Percentiles rank a stretch among this genome's conserved stretches.
phyloP scores from a whole-genome alignment of 2,329 filamentous ascomycete species.

The Fusarium fracticaudum region DNA sequence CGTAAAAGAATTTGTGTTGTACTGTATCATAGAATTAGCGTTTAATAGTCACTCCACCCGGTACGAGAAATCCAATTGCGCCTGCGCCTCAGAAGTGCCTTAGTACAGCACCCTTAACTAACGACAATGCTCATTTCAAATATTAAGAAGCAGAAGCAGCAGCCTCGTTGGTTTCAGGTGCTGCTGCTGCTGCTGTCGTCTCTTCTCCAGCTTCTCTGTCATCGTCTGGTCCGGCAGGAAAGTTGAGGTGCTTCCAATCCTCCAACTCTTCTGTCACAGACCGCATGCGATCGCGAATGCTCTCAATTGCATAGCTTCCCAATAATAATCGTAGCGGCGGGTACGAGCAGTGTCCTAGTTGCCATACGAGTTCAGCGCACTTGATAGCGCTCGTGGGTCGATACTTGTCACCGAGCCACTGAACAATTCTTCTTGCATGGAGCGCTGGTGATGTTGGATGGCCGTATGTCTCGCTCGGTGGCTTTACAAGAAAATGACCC shows the following conservation, averaged over 20 bases:
- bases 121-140: neutral
- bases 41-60: neutral
- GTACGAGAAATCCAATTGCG: neutral
- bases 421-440: slow-evolving; percentile 89
- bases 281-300: slow-evolving; percentile 86
- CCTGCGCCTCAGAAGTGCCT: neutral
- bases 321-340: slow-evolving; percentile 87
- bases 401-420: slow-evolving; percentile 93
- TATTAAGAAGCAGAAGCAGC: slow-evolving; percentile 18
- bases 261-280: slow-evolving; percentile 95
- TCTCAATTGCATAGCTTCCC: slow-evolving; percentile 95
- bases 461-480: slow-evolving; percentile 82
- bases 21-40: slow-evolving; percentile 17
- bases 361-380: slow-evolving; percentile 92
- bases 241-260: slow-evolving; percentile 90
- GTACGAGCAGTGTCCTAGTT: slow-evolving; percentile 93
- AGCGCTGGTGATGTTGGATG: slow-evolving; percentile 82
- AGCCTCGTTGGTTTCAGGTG: slow-evolving; percentile 17
- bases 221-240: slow-evolving; percentile 53
- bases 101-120: neutral
- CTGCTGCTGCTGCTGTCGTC: neutral
- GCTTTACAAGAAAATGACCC: slow-evolving; percentile 92
- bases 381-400: slow-evolving; percentile 88
- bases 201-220: slow-evolving; percentile 39
- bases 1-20: slow-evolving; percentile 16